These are phyloP conservation scores for Friedmanniomyces simplex DNA, from an alignment of 495 filamentous ascomycete species.

Conservation along the genomic window DNA sequence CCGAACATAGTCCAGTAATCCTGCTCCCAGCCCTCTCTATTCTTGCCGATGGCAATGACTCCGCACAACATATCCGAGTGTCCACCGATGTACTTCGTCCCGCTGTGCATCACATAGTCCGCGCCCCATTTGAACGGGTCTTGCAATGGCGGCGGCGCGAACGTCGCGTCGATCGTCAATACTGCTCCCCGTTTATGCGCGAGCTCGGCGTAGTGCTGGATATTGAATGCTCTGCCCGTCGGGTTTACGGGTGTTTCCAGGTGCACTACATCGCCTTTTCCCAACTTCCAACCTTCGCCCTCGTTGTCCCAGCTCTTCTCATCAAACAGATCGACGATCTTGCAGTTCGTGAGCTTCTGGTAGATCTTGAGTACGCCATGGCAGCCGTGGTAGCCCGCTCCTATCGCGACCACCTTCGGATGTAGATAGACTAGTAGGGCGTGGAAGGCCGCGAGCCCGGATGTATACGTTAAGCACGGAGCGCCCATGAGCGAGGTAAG, in stretches of 20 bases:
- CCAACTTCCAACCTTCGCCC: constrained; percentile 23
- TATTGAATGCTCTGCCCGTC: constrained; percentile 64
- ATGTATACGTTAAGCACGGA: constrained; percentile 63
- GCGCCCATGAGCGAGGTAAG: constrained; percentile 62
- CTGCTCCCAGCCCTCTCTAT: constrained; percentile 44
- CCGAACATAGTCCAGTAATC: constrained; percentile 37
- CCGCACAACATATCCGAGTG: constrained; percentile 88
- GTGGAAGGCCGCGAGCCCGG: constrained; percentile 80
- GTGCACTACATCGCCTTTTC: constrained; percentile 71
- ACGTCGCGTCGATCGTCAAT: constrained; percentile 82
- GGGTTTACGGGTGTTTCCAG: constrained; percentile 91
- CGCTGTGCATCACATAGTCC: constrained; percentile 80
- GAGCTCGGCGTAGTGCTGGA: constrained; percentile 54
- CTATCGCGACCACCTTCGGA: constrained; percentile 67
- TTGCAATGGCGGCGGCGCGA: constrained; percentile 81
- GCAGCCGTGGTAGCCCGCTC: constrained; percentile 84
- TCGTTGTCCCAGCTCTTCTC: constrained; percentile 31
- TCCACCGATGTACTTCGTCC: constrained; percentile 91
- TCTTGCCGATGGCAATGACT: constrained; percentile 53
- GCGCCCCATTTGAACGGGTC: constrained; percentile 74
- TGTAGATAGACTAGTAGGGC: constrained; percentile 66
- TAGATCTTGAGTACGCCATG: constrained; percentile 71
- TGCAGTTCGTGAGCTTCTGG: constrained; percentile 56
- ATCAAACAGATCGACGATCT: constrained; percentile 42
- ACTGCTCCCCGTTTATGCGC: constrained; percentile 63